phyloP scores from a whole-genome alignment of 2,329 filamentous ascomycete genomes.

The Lasiodiplodia gonubiensis region DNA sequence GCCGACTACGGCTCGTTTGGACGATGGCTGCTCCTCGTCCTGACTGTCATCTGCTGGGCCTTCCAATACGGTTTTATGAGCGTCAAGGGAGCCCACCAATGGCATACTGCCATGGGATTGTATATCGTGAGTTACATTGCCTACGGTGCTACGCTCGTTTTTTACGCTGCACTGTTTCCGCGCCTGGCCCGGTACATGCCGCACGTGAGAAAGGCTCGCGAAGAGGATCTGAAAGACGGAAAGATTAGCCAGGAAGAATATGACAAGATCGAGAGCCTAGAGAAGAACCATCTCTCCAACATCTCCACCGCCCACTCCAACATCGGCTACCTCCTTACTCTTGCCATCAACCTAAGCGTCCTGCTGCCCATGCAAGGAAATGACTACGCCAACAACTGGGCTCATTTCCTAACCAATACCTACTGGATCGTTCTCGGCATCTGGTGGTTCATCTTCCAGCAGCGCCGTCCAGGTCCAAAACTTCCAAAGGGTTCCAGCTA shows the following conservation, averaged over 20 bases:
- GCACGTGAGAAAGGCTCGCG: constrained; percentile 57
- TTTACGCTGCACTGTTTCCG: constrained; percentile 59
- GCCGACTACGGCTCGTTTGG: constrained; percentile 63
- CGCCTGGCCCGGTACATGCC: constrained; percentile 61
- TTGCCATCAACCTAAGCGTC: constrained; percentile 64
- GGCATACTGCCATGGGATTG: constrained; percentile 65
- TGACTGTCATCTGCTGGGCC: constrained; percentile 66
- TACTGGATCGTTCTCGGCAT: constrained; percentile 70
- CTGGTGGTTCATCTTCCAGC: constrained; percentile 71
- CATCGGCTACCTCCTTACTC: constrained; percentile 31
- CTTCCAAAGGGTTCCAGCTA: constrained; percentile 55
- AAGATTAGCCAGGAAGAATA: constrained; percentile 65
- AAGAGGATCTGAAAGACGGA: constrained; percentile 53
- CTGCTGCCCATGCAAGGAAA: constrained; percentile 56
- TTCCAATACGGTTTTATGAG: constrained; percentile 72
- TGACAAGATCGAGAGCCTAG: constrained; percentile 65
- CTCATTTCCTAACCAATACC: constrained; percentile 67
- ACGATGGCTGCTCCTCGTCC: constrained; percentile 66
- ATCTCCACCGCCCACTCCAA: constrained; percentile 56
- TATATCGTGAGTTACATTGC: constrained; percentile 71
- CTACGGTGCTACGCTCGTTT: constrained; percentile 62
- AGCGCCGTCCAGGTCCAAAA: constrained; percentile 65
- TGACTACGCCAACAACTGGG: constrained; percentile 68
- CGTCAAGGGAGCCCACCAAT: constrained; percentile 64
- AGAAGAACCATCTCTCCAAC: constrained; percentile 68